Percentiles rank a stretch among this genome's conserved stretches.
These are phyloP conservation scores for Cercospora sojina DNA, from an alignment of 2,329 filamentous ascomycete genomes.

Conservation along the genomic window DNA sequence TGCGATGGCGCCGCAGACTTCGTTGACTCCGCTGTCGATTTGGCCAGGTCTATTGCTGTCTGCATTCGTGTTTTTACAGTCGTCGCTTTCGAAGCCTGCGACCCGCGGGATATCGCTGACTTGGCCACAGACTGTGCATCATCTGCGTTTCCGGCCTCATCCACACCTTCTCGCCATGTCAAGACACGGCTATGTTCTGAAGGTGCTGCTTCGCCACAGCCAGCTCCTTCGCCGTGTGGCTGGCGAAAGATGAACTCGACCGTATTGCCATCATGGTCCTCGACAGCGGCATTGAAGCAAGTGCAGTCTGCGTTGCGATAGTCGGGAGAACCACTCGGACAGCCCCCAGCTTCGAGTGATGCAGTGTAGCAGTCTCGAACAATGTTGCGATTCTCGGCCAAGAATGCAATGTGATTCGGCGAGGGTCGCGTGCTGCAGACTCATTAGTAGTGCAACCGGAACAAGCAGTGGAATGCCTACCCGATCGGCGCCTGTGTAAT, in stretches of 20 bases:
- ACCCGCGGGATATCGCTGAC: conserved; percentile 15
- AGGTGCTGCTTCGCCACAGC: conserved; percentile 41
- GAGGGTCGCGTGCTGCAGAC: conserved; percentile 30
- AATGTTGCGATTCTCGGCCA: conserved; percentile 62
- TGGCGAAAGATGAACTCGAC: conserved; percentile 71
- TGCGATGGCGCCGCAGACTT: conserved; percentile 25
- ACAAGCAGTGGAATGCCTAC: conserved; percentile 41
- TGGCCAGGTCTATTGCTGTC: conserved; percentile 32
- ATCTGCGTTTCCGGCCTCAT: conserved; percentile 26
- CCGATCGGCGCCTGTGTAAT: conserved; percentile 61
- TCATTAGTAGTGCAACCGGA: conserved; percentile 11
- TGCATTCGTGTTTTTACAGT: conserved; percentile 28
- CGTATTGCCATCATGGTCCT: conserved; percentile 80
- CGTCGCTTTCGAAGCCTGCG: conserved; percentile 25
- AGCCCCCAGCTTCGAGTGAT: conserved; percentile 64
- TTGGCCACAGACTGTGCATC: conserved; percentile 29
- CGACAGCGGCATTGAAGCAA: conserved; percentile 63
- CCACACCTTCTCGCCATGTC: conserved; percentile 46
- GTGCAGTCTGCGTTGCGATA: conserved; percentile 54
- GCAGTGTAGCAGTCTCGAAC: conserved; percentile 71
- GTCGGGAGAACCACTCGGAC: conserved; percentile 58
- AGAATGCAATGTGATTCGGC: conserved; percentile 55
- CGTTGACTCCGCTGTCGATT: conserved; percentile 26
- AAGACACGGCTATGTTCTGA: conserved; percentile 46
- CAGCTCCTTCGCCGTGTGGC: conserved; percentile 35